Base-by-base conservation (phyloP, 441 rosid genomes). In the Euphorbia celastroides region DNA sequence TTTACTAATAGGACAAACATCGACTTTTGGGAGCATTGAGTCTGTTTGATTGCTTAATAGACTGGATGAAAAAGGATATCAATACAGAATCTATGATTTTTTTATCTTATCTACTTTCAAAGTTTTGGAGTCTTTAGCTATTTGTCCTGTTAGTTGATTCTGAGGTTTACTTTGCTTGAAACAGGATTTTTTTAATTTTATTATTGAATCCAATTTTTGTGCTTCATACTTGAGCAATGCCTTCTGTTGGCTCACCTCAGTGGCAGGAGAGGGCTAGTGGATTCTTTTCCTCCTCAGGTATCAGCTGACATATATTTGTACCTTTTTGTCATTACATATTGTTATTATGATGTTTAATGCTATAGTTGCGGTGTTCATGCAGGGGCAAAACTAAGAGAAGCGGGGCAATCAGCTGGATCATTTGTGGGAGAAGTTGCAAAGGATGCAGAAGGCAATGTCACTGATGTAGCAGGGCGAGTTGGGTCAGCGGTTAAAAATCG, bases 281-380 rank as follows among this genome's bases (percentile, higher is more conserved):
- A 31, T 90, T 93, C 75, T 84, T 93, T 77, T 90, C 97, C 72
- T 86, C 94, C 51, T 90, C 98, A 58, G 97, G 98, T 93, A 72
- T 34, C 23, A 31, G 28, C n/a, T 61, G n/a, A 5, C 30, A 14
- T 59, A 7, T 58, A 64, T n/a, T 16, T 67, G 70, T 0, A 50
- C 26, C 50, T n/a, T 6, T 22, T 58, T 16, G 44, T 17, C 25
- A 13, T 61, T 68, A 38, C 9, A 9, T 9, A 44, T 12, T 69
- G 0, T 42, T 10, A 41, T 32, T 20, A 7, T 48, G 2, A 38
- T 60, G 16, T 59, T 9, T n/a, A 41, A 58, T 57, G 68, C 56
- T 70, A n/a, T n/a, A 52, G 17, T 67, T 44, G 36, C 63, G 57
- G 70, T 41, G 67, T 66, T 64, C 41, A 59, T 77, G 80, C 74